A percentile compares a stretch with the other conserved stretches of the same genome.
These are phyloP conservation scores for Podospora anserina DNA, from an alignment of 495 filamentous ascomycete species.

Conservation along the genomic window DNA sequence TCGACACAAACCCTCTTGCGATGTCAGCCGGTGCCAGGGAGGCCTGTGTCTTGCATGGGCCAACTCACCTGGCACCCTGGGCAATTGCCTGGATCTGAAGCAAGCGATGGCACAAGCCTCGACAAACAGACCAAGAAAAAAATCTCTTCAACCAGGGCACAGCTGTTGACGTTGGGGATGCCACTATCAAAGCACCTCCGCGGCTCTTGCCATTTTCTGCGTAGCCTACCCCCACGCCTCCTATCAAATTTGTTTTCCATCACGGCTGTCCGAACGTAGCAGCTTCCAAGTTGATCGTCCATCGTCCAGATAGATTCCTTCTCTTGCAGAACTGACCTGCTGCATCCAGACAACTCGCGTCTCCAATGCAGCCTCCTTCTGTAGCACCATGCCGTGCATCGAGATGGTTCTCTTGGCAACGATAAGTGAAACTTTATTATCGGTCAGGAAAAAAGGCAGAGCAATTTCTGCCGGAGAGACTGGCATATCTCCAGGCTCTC, in stretches of 20 bases:
- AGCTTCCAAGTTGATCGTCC: neutral
- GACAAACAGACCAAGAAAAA: neutral
- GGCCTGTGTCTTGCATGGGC: neutral
- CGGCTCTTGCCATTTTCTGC: too few relatives aligned
- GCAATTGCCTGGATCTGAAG: neutral
- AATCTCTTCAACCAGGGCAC: neutral
- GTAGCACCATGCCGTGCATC: neutral
- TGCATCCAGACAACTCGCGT: neutral
- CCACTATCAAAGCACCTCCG: too few relatives aligned
- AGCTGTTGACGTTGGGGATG: neutral
- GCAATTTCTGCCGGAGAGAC: neutral
- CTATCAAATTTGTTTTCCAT: neutral
- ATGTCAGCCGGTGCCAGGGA: neutral
- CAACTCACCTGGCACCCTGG: neutral
- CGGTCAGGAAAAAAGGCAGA: neutral
- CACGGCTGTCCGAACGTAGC: neutral
- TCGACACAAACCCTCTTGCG: neutral
- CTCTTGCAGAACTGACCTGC: neutral
- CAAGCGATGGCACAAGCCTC: neutral
- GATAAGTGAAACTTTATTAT: neutral
- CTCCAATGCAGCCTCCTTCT: neutral
- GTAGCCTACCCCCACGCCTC: neutral
- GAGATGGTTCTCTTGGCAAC: neutral
- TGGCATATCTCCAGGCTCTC: neutral
- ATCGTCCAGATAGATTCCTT: neutral